Evolutionary conservation across 192 early-diverging fungal genomes (phyloP).

Genomic region (Mortierella claussenii): DNA sequence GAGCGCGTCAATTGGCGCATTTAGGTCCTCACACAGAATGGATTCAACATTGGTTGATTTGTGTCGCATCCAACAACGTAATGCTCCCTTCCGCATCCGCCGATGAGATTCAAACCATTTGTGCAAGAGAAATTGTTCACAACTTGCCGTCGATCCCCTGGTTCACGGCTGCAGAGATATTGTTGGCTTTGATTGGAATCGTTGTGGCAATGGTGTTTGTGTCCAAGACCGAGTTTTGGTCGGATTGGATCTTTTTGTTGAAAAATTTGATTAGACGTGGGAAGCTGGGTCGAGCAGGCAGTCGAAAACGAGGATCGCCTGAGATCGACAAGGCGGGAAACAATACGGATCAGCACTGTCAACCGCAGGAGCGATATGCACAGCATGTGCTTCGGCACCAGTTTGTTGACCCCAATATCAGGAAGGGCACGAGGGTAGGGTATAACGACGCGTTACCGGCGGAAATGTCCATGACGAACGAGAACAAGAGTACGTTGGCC

Average conservation of each 20-base stretch:
- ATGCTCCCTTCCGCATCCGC: conserved; percentile 7
- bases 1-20: conserved; percentile 12
- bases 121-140: not conserved
- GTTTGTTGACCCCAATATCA: not conserved
- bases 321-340: not conserved
- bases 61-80: not conserved
- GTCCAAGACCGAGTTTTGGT: conserved; percentile 41
- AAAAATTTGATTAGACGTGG: conserved; percentile 17
- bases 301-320: conserved; percentile 1
- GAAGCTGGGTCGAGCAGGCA: conserved; percentile 5
- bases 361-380: no score
- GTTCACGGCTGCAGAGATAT: conserved; percentile 31
- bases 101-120: conserved; percentile 20
- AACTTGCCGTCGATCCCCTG: conserved; percentile 37
- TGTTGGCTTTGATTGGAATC: conserved; percentile 30
- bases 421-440: conserved; percentile 18
- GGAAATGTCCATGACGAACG: not conserved
- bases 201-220: conserved; percentile 32
- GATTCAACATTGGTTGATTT: conserved; percentile 21
- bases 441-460: conserved; percentile 9
- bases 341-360: not conserved
- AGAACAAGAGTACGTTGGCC: no score
- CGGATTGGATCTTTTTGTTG: conserved; percentile 24
- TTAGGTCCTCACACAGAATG: conserved; percentile 7
- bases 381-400: no score